Base-by-base conservation (phyloP, 257 asterid species). In the Petrea volubilis region DNA sequence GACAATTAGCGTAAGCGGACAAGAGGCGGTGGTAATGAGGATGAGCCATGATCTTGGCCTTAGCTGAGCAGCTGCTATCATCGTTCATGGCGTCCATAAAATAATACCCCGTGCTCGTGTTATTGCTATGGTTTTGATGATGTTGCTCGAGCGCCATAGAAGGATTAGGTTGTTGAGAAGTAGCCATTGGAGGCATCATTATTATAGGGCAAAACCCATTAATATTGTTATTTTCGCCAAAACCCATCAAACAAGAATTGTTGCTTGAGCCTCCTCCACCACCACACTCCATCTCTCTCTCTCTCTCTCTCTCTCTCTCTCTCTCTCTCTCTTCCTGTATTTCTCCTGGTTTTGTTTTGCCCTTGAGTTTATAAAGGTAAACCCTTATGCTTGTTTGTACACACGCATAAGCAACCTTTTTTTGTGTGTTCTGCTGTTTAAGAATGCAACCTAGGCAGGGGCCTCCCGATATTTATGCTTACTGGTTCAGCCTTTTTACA, bases 381-480 rank as follows among this genome's bases (percentile, higher is more conserved):
- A 72, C 78, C 71, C 73, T 60, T 47, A n/a, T n/a, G n/a, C n/a
- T 71, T 47, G 10, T 47, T 38, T 76, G 77, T 80, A 74, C 83
- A 85, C 85, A 80, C 83, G 84, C 83, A 83, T 67, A 80, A 83
- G 88, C 85, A 76, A 82, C 71, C 46, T 77, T 29, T 73, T 76
- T 28, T 73, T 56, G 7, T 31, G 7, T 31, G 3, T 31, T 31
- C 7, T 31, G 38, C 43, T 38, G 43, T 79, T 78, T 70, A 64
- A 60, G 78, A 77, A 60, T 41, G 80, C 15, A 71, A 51, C 29
- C 64, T 58, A 59, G 23, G 82, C 80, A 81, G 83, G 64, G 83
- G 78, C 67, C 98, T 86, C 98, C 98, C 96, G 98, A 89, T 91
- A 81, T 93, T 87, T 87, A 68, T 79, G 98, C 88, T 73, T 75